Evolutionary conservation across 2,329 filamentous ascomycete genomes (phyloP).

Genomic region (Colletotrichum phormii): DNA sequence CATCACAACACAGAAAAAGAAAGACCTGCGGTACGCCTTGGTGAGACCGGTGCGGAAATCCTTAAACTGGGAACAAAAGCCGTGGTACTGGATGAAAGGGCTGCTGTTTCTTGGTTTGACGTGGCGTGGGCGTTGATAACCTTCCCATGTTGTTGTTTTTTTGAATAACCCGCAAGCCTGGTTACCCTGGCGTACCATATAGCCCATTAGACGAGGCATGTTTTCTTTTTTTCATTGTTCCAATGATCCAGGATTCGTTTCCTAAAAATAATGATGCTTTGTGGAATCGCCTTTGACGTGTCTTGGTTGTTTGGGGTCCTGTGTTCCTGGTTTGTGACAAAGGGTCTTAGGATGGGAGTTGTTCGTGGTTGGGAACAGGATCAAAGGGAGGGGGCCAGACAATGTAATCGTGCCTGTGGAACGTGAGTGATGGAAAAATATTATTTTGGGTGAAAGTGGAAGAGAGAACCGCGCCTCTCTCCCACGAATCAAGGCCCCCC

Average conservation of each 20-base stretch:
- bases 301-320: neutral
- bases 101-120: too few relatives aligned
- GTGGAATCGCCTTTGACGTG: neutral
- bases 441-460: neutral
- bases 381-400: neutral
- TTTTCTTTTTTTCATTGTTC: too few relatives aligned
- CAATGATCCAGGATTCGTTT: neutral
- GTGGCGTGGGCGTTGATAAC: too few relatives aligned
- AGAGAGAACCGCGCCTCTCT: neutral
- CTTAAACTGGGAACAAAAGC: too few relatives aligned
- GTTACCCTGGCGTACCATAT: too few relatives aligned
- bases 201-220: too few relatives aligned
- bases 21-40: too few relatives aligned
- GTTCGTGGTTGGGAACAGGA: neutral
- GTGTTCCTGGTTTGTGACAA: neutral
- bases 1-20: too few relatives aligned
- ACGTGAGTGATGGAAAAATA: neutral
- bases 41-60: too few relatives aligned
- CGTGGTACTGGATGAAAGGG: too few relatives aligned
- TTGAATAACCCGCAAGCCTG: too few relatives aligned
- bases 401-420: neutral
- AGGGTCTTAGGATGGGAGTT: neutral
- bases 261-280: neutral
- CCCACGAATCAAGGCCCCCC: neutral
- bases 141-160: too few relatives aligned